Base-by-base conservation (phyloP, 116 monocot genomes). In the Posidonia oceanica region DNA sequence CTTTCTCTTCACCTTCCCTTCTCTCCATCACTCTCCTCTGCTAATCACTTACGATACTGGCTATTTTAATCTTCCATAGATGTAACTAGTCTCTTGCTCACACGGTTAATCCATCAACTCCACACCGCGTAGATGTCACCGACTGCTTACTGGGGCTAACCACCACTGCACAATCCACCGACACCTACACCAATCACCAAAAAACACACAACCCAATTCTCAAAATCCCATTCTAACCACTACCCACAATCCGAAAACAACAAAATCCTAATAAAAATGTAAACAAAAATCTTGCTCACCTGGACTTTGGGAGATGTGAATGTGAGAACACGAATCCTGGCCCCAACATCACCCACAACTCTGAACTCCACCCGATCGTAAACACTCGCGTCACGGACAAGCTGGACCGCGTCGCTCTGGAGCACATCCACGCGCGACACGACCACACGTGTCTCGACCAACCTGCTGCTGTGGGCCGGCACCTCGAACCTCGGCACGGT, bases 81-180 rank as follows among this genome's bases (percentile, higher is more conserved):
- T 12, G 7, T 10, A 10, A 12, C 12, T 10, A 48, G 7, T 48
- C 48, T 10, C 48, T 12, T 12, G 48, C 36, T 85, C 77, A 86
- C 53, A 90, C 76, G 56, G 74, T 88, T 52, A 83, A 59, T 12
- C 87, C 87, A 65, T 85, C 83, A 8, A 90, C 94, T 5, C 84
- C 85, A 56, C 94, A 90, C 63, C 83, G 90, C 77, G 90, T 89
- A 80, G 85, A 83, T 4, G 85, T 90, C 52, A 90, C 72, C 21
- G 90, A 78, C 69, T 86, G 94, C 71, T 70, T 88, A 67, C 87
- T 78, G 4, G 94, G 94, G 42, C 94, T 94, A 52, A 94, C 84
- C 63, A 82, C 88, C 37, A 94, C 77, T 53, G 72, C 86, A 56
- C 94, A 94, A 67, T 84, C 82, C 78, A 90, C 87, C 61, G 90